Evolutionary conservation across 108 stramenopile species (phyloP).

Genomic region (Cyclostephanos invisitatus): DNA sequence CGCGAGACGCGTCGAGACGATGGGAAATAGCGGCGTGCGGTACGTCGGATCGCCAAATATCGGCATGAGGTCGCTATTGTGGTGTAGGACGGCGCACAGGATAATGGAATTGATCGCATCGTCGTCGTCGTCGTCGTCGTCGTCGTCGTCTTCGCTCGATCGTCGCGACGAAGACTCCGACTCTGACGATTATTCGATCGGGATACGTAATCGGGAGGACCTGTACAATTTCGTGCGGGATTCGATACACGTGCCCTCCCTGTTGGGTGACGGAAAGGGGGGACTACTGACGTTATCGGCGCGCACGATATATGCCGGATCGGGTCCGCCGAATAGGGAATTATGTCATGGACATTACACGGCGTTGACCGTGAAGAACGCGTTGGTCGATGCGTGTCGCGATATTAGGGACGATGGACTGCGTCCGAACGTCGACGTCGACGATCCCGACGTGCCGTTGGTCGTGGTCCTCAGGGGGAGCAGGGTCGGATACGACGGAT

Average conservation of each 20-base stretch:
- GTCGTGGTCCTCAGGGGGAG: constrained; percentile 60
- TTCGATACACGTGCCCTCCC: constrained; percentile 45
- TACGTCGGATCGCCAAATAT: constrained; percentile 36
- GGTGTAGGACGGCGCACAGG: constrained; percentile 78
- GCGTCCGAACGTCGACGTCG: constrained; percentile 72
- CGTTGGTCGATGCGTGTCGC: constrained; percentile 72
- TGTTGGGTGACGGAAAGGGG: constrained; percentile 68
- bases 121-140: constrained; percentile 5
- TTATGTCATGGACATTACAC: constrained; percentile 81
- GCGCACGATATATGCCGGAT: constrained; percentile 51
- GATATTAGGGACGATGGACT: constrained; percentile 63
- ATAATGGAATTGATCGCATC: constrained; percentile 66
- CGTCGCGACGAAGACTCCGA: constrained; percentile 5
- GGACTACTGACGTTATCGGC: constrained; percentile 71
- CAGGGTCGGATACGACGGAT: constrained; percentile 1
- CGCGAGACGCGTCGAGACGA: constrained; percentile 39
- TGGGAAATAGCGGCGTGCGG: constrained; percentile 31
- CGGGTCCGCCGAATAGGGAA: constrained; percentile 56
- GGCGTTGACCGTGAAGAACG: constrained; percentile 80
- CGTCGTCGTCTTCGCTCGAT: not conserved
- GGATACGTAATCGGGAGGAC: constrained; percentile 56
- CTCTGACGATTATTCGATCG: constrained; percentile 6
- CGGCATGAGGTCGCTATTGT: constrained; percentile 59
- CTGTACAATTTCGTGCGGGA: constrained; percentile 57
- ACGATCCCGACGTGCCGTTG: constrained; percentile 79